Evolutionary conservation across 208 protist genomes (phyloP).

Genomic region (Strigomonas galati): DNA sequence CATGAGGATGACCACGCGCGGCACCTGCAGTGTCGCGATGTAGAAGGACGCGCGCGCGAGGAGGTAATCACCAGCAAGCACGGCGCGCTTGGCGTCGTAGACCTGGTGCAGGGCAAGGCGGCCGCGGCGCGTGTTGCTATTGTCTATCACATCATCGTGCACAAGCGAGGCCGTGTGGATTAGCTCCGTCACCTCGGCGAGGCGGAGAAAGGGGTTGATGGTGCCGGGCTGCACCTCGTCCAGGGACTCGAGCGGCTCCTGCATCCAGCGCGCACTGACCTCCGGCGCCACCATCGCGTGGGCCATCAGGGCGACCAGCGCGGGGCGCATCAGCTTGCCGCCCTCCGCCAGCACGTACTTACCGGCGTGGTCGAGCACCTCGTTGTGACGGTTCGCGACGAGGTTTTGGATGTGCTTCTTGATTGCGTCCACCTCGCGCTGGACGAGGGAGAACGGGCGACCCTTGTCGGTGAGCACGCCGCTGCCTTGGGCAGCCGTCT

Average conservation of each 20-base stretch:
- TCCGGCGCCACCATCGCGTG: constrained; percentile 62
- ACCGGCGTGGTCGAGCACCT: constrained; percentile 75
- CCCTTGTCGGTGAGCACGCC: constrained; percentile 43
- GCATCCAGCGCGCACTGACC: constrained; percentile 32
- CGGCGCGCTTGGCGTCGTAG: constrained; percentile 83
- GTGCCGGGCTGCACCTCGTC: constrained; percentile 56
- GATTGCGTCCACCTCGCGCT: constrained; percentile 60
- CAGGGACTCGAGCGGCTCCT: constrained; percentile 42
- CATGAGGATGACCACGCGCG: constrained; percentile 90
- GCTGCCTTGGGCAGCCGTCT: constrained; percentile 14
- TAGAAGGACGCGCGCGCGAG: constrained; percentile 87
- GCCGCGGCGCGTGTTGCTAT: constrained; percentile 89
- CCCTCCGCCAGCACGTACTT: constrained; percentile 61
- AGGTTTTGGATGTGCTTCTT: constrained; percentile 57
- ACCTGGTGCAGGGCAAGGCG: constrained; percentile 72
- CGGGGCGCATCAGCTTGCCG: constrained; percentile 81
- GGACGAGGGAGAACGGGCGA: constrained; percentile 53
- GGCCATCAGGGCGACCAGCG: constrained; percentile 73
- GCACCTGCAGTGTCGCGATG: constrained; percentile 81
- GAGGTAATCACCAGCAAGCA: constrained; percentile 94
- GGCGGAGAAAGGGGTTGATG: constrained; percentile 66
- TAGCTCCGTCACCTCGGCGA: constrained; percentile 95
- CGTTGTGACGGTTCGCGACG: constrained; percentile 60
- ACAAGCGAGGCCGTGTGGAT: constrained; percentile 95
- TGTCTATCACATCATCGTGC: constrained; percentile 97